phyloP scores from a whole-genome alignment of 1,284 basidiomycete genomes.

The Rhodotorula sp. region DNA sequence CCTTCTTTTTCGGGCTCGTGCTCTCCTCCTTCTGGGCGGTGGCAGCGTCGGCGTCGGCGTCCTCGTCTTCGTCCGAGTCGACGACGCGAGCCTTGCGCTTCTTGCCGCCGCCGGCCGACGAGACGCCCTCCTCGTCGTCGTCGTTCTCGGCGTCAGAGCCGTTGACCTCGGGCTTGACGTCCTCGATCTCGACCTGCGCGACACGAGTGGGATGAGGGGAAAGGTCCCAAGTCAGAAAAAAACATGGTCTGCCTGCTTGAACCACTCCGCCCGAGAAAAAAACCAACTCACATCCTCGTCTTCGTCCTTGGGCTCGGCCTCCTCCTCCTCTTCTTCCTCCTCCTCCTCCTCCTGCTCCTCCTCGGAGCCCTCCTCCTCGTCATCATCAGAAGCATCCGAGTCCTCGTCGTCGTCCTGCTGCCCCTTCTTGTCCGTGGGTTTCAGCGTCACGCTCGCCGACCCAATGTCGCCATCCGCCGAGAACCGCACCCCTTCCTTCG shows the following conservation, averaged over 20 bases:
- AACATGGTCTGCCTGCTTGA: too few species aligned
- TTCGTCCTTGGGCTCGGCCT: constrained; percentile 53
- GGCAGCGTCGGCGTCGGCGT: constrained; percentile 39
- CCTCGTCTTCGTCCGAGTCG: constrained; percentile 43
- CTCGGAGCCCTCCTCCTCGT: constrained; percentile 19
- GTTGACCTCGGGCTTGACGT: constrained; percentile 49
- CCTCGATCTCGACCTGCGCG: constrained; percentile 38
- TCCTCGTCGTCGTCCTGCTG: constrained; percentile 42
- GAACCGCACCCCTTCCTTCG: constrained; percentile 96
- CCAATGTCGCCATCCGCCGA: constrained; percentile 91
- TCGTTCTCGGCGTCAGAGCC: constrained; percentile 21
- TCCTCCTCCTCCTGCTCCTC: constrained; percentile 34
- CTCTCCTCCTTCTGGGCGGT: constrained; percentile 21
- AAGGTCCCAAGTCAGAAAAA: too few species aligned
- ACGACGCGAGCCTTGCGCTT: constrained; percentile 19
- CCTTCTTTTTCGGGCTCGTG: constrained; percentile 31
- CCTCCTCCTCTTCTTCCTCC: constrained; percentile 44
- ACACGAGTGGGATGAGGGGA: too few species aligned
- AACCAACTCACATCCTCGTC: constrained; percentile 32
- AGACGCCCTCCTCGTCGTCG: constrained; percentile 46
- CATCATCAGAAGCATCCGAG: constrained; percentile 45
- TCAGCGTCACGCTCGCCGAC: constrained; percentile 81
- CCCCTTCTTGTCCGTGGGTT: constrained; percentile 55
- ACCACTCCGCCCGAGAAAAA: too few species aligned
- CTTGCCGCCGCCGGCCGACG: constrained; percentile 12